Percentiles rank a stretch among this genome's conserved stretches.
These are phyloP conservation scores for Kalanchoe fedtschenkoi DNA, from an alignment of 164 flowering plant species.

Conservation along the genomic window DNA sequence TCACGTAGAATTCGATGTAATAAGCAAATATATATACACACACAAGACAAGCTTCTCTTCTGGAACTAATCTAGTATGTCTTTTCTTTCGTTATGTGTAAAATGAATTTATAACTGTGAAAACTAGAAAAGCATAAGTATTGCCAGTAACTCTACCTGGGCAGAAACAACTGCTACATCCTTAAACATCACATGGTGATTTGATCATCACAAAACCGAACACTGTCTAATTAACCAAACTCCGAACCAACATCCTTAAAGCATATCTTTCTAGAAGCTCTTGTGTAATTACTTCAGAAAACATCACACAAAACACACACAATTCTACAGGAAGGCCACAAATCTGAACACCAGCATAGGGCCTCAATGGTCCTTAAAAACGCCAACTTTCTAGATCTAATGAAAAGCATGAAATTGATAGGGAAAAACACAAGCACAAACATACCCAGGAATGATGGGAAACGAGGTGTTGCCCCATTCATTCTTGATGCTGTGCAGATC, in stretches of 20 bases:
- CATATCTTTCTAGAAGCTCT: not conserved
- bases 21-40: too few relatives aligned
- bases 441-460: conserved; percentile 47
- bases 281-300: not conserved
- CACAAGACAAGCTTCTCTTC: too few relatives aligned
- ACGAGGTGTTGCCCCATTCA: conserved; percentile 33
- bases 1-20: too few relatives aligned
- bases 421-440: not conserved
- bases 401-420: not conserved
- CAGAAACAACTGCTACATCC: too few relatives aligned
- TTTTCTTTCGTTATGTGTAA: too few relatives aligned
- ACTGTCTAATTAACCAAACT: not conserved
- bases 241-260: not conserved
- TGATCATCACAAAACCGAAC: too few relatives aligned
- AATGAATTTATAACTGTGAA: too few relatives aligned
- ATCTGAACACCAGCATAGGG: too few relatives aligned
- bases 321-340: not conserved
- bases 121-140: too few relatives aligned
- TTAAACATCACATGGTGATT: not conserved
- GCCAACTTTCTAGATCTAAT: not conserved
- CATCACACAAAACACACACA: not conserved
- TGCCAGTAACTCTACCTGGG: too few relatives aligned
- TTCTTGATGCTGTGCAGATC: conserved; percentile 41
- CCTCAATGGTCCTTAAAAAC: not conserved
- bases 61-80: too few relatives aligned